A percentile compares a stretch with the other conserved stretches of the same genome.
Evolutionary conservation across 441 rosid genomes (phyloP).

Genomic region (Flueggea neowawraea): DNA sequence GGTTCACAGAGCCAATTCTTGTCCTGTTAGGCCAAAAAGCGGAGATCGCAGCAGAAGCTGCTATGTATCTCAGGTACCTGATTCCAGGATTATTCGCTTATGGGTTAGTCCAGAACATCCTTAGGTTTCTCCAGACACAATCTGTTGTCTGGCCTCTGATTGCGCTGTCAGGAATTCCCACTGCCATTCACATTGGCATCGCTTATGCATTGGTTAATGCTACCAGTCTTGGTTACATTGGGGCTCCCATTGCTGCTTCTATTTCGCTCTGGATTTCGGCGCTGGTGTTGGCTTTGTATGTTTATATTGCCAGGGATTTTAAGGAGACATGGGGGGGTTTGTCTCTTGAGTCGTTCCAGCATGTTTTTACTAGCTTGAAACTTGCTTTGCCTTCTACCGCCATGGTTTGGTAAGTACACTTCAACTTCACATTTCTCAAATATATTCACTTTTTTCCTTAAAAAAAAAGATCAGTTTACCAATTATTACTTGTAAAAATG

Average conservation of each 20-base stretch:
- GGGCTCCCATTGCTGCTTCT: slow-evolving; percentile 76
- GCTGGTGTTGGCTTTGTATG: slow-evolving; percentile 44
- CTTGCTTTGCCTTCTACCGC: slow-evolving; percentile 77
- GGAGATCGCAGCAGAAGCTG: slow-evolving; percentile 39
- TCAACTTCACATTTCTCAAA: no score
- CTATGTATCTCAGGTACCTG: slow-evolving; percentile 53
- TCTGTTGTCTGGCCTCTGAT: slow-evolving; percentile 51
- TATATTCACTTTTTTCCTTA: no score
- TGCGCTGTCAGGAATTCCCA: slow-evolving; percentile 32
- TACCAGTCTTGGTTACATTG: slow-evolving; percentile 50
- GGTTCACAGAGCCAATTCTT: slow-evolving; percentile 45
- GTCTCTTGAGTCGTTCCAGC: slow-evolving; percentile 36
- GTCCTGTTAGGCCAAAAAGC: slow-evolving; percentile 53
- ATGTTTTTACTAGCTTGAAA: slow-evolving; percentile 34
- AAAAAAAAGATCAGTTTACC: no score
- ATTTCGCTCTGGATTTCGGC: slow-evolving; percentile 64
- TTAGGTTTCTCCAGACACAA: slow-evolving; percentile 75
- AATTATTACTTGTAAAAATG: no score
- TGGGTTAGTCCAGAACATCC: slow-evolving; percentile 58
- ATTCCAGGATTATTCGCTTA: slow-evolving; percentile 75
- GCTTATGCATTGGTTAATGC: slow-evolving; percentile 40
- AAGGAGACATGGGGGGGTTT: slow-evolving; percentile 68
- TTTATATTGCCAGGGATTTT: slow-evolving; percentile 37
- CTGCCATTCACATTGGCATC: slow-evolving; percentile 38
- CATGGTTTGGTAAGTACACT: slow-evolving; percentile 64